Percentiles rank a stretch among this genome's conserved stretches.
These are phyloP conservation scores for Scheffersomyces ergatensis DNA, from an alignment of 805 yeast species.

Conservation along the genomic window DNA sequence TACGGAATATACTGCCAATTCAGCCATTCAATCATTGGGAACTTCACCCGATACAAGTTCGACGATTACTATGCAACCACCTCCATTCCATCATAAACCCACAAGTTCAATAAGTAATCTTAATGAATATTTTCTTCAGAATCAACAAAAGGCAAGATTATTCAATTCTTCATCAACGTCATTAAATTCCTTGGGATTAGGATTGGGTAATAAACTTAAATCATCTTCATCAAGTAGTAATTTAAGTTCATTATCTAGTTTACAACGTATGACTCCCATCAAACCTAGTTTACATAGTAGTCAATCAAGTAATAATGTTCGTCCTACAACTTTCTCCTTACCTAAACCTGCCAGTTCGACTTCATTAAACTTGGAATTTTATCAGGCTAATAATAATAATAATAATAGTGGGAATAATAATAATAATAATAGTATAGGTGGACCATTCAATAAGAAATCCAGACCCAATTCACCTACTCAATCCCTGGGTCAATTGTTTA, in stretches of 20 bases:
- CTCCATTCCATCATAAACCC: slow-evolving; percentile 4
- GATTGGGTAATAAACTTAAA: slow-evolving; percentile 17
- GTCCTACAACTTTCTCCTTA: slow-evolving; percentile 7
- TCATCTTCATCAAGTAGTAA: slow-evolving; percentile 9
- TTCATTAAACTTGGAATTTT: slow-evolving; percentile 36
- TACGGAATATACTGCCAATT: slow-evolving; percentile 22
- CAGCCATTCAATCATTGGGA: slow-evolving; percentile 25
- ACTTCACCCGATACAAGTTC: slow-evolving; percentile 30
- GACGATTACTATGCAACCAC: slow-evolving; percentile 3
- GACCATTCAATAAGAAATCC: slow-evolving; percentile 31
- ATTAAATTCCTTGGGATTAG: slow-evolving; percentile 15
- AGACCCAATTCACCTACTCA: slow-evolving; percentile 47
- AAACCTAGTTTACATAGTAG: slow-evolving; percentile 11
- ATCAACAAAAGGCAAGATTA: slow-evolving; percentile 10
- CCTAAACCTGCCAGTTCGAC: slow-evolving; percentile 29
- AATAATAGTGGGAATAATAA: slow-evolving; percentile 3
- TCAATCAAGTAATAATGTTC: slow-evolving; percentile 1
- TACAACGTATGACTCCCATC: slow-evolving; percentile 45
- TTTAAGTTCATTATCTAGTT: slow-evolving; percentile 19
- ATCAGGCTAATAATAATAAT: slow-evolving; percentile 11
- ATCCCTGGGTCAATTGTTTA: slow-evolving; percentile 6
- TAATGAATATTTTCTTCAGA: slow-evolving; percentile 30
- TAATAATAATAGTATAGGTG: background rate
- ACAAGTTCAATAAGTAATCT: slow-evolving; percentile 28
- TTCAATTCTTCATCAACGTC: slow-evolving; percentile 16